These are phyloP conservation scores for Aspergillus sergii DNA, from an alignment of 2,329 filamentous ascomycete genomes.

Conservation along the genomic window DNA sequence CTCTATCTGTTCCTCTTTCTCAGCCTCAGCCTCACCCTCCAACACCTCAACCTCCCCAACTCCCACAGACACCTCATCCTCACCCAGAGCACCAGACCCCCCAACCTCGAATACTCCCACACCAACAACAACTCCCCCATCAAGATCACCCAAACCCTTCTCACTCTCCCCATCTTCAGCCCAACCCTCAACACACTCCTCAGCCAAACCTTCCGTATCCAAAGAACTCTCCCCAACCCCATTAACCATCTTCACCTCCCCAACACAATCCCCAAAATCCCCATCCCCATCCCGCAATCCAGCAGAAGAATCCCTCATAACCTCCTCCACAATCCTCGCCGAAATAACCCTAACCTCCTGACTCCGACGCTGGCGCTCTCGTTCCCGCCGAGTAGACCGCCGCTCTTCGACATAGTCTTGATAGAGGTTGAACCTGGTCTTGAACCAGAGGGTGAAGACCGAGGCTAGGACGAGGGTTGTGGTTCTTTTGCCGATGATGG, in stretches of 20 bases:
- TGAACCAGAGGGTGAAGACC: conserved; percentile 26
- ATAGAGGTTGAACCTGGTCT: not conserved
- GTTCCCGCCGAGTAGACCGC: not conserved
- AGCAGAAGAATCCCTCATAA: not conserved
- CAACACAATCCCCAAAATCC: not conserved
- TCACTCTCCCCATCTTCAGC: not conserved
- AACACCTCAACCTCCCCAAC: not conserved
- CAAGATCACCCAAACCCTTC: not conserved
- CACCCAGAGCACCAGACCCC: not conserved
- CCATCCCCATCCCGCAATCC: no score
- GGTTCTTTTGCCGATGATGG: not conserved
- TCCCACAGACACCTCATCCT: not conserved
- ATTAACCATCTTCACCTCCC: not conserved
- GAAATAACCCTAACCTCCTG: not conserved
- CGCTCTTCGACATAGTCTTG: not conserved
- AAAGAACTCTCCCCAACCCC: not conserved
- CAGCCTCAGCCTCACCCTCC: not conserved
- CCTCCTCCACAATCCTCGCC: not conserved
- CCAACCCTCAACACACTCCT: not conserved
- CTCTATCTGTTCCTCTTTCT: not conserved
- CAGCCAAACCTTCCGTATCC: not conserved
- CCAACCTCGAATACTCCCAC: not conserved
- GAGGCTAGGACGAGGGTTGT: conserved; percentile 10
- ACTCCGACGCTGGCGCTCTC: not conserved
- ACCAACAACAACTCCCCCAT: not conserved